Conservation (phyloP, 345 rosid genomes). For the Anastatica hierochuntica region DNA sequence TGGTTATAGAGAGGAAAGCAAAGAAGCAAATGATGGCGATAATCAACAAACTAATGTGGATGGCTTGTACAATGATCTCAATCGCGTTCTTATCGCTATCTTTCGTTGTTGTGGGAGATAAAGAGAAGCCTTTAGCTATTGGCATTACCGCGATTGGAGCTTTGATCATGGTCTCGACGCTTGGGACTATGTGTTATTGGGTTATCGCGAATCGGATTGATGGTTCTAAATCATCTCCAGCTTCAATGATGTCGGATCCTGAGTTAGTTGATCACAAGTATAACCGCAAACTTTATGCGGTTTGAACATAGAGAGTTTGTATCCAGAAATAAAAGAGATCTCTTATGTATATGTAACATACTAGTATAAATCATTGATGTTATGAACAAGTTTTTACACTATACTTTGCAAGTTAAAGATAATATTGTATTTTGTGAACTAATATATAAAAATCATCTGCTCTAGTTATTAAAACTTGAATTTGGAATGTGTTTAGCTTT, state of each 20-base stretch:
- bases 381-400: background rate
- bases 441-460: no score
- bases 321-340: constrained; percentile 8
- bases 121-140: constrained; percentile 49
- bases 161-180: constrained; percentile 64
- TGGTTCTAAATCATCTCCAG: constrained; percentile 46
- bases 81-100: constrained; percentile 70
- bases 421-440: no score
- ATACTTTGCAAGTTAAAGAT: background rate
- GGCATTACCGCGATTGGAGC: constrained; percentile 51
- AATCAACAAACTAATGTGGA: constrained; percentile 93
- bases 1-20: constrained; percentile 68
- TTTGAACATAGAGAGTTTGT: constrained; percentile 31
- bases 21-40: constrained; percentile 82
- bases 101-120: constrained; percentile 58
- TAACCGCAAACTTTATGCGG: constrained; percentile 60
- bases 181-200: constrained; percentile 89
- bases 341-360: background rate
- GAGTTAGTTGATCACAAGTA: constrained; percentile 45
- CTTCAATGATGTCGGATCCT: constrained; percentile 53
- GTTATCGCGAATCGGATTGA: constrained; percentile 59
- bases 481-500: no score
- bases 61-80: constrained; percentile 81
- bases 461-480: no score
- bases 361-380: background rate